Conservation (phyloP, 2,329 filamentous ascomycete species). For the Ophiostoma sp. region DNA sequence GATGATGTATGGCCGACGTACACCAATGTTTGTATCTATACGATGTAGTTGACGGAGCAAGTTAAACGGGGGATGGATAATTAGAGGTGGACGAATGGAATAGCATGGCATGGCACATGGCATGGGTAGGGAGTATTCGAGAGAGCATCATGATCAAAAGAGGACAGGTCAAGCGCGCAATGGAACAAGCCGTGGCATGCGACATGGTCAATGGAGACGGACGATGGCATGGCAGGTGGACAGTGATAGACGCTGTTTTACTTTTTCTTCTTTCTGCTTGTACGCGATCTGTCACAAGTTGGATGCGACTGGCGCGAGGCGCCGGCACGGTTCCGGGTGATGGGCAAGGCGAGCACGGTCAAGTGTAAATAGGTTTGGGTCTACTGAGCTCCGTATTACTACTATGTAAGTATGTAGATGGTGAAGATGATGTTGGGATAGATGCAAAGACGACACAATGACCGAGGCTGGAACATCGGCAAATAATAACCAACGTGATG, state of each 20-base stretch:
- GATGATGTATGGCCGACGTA: too few relatives aligned
- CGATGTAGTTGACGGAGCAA: background rate
- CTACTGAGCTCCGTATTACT: background rate
- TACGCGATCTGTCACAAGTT: background rate
- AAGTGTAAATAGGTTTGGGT: conserved; percentile 8
- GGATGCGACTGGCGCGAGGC: background rate
- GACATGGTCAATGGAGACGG: background rate
- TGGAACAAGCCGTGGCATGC: background rate
- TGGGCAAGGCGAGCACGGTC: background rate
- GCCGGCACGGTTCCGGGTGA: conserved; percentile 3
- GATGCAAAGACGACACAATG: background rate
- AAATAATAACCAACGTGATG: background rate
- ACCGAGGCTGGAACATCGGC: background rate
- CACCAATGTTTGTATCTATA: background rate
- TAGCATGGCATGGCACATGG: background rate
- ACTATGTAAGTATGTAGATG: background rate
- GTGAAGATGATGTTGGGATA: background rate
- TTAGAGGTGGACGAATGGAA: background rate
- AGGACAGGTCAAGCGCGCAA: background rate
- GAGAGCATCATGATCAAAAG: background rate
- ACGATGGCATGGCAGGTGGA: background rate
- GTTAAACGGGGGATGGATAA: background rate
- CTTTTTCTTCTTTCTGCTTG: background rate
- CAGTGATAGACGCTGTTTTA: background rate
- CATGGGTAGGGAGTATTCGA: background rate